These are phyloP conservation scores for Kwoniella shandongensis DNA, from an alignment of 768 basidiomycete genomes.

Conservation along the genomic window DNA sequence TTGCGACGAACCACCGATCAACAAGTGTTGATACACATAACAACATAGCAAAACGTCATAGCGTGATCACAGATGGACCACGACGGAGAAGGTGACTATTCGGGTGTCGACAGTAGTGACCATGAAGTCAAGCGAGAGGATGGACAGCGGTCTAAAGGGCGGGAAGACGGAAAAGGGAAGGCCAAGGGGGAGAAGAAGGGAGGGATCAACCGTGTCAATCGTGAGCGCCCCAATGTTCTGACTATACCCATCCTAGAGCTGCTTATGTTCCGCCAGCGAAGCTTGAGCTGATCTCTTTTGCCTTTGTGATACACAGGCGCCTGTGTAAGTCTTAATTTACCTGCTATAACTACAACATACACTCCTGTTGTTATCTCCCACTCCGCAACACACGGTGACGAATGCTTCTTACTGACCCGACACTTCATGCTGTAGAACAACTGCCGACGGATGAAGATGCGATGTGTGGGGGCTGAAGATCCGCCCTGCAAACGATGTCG, in stretches of 20 bases:
- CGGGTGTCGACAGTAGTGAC: conserved; percentile 12
- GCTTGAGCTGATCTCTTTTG: too few relatives aligned
- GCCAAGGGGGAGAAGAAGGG: conserved; percentile 42
- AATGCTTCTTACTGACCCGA: not conserved
- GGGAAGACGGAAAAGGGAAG: conserved; percentile 8
- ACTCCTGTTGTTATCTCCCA: too few relatives aligned
- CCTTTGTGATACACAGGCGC: too few relatives aligned
- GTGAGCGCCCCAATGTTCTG: conserved; percentile 30
- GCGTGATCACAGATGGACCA: conserved; percentile 12
- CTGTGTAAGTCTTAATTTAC: not conserved
- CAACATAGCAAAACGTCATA: too few relatives aligned
- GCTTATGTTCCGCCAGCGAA: too few relatives aligned
- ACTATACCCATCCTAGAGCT: too few relatives aligned
- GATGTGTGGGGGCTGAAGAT: conserved; percentile 92
- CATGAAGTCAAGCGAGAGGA: conserved; percentile 22
- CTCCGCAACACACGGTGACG: too few relatives aligned
- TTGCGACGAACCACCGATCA: too few relatives aligned
- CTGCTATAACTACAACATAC: too few relatives aligned
- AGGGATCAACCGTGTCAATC: conserved; percentile 52
- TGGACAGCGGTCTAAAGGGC: conserved; percentile 13
- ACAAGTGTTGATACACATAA: too few relatives aligned
- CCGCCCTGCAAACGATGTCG: conserved; percentile 94
- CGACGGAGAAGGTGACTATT: conserved; percentile 8
- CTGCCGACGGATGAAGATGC: conserved; percentile 94
- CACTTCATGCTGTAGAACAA: conserved; percentile 66